phyloP scores from a whole-genome alignment of 2,329 filamentous ascomycete species.

The Diplodia corticola region DNA sequence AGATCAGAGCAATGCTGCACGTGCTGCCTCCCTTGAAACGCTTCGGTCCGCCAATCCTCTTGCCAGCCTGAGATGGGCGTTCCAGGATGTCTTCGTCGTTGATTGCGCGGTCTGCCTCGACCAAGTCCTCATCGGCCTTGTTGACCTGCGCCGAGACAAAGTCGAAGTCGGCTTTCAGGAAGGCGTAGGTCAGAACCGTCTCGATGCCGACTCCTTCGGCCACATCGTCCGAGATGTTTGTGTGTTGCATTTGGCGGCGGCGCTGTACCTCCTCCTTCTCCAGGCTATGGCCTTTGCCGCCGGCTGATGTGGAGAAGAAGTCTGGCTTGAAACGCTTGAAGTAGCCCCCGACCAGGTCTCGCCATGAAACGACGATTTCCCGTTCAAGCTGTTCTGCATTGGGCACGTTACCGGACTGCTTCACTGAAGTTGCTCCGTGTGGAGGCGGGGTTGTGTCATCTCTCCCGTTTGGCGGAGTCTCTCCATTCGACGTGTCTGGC shows the following conservation, averaged over 20 bases:
- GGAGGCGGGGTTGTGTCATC: constrained; percentile 21
- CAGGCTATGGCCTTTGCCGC: constrained; percentile 37
- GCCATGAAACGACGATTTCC: constrained; percentile 74
- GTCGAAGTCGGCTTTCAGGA: constrained; percentile 89
- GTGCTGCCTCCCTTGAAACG: constrained; percentile 95
- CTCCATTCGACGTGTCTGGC: constrained; percentile 32
- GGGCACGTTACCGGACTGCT: constrained; percentile 51
- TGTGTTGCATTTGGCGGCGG: constrained; percentile 31
- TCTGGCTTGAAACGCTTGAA: constrained; percentile 86
- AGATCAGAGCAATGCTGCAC: constrained; percentile 84
- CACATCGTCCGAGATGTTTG: constrained; percentile 30
- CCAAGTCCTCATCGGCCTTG: constrained; percentile 70
- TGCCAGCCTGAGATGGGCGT: constrained; percentile 51
- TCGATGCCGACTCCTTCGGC: constrained; percentile 63
- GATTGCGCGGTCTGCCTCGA: constrained; percentile 71
- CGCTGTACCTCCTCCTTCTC: constrained; percentile 36
- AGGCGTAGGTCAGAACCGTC: constrained; percentile 84
- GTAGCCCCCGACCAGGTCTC: constrained; percentile 85
- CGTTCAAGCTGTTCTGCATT: constrained; percentile 70
- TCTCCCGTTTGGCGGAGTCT: constrained; percentile 28
- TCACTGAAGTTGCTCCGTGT: constrained; percentile 31
- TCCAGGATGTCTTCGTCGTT: constrained; percentile 85
- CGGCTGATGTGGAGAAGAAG: constrained; percentile 61
- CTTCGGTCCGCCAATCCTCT: constrained; percentile 67
- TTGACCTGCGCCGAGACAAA: constrained; percentile 87